Evolutionary conservation across 225 moss, liverwort and hornwort genomes (phyloP), one percentile per base, ranked within the genome.

Genomic region (Polytrichum formosum): DNA sequence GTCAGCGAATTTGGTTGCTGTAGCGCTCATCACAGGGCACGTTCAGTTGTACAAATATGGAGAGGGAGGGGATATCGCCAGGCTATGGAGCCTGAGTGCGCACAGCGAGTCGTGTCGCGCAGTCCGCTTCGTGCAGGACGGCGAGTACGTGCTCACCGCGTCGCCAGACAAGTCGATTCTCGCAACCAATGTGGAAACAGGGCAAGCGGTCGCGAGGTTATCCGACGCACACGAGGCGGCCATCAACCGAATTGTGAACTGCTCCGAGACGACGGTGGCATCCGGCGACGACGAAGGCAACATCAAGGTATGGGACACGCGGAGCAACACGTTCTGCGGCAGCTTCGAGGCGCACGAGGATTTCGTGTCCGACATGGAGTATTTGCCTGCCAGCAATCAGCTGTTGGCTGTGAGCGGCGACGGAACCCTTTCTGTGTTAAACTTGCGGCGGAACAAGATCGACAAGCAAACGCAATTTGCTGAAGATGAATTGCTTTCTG

Each of bases 331-430:
- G 72, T 98, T 92, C 75, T 84, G 88, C 79, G 87, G 87, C 69
- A 92, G 75, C 69, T 91, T 94, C 62, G 72, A 71, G 16, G 84
- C 82, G 3, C 97, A 98, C 76, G 76, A 88, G 63, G 97, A 98
- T 63, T 98, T 94, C 53, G 78, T 98, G 10, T 80, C 94, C 46
- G 97, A 98, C 77, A 98, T 98, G 97, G 94, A 98, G 70, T 94
- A 86, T 77, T 81, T 98, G 3, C 87, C 91, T 1, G 80, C 81
- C 19, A 91, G 82, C 71, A 79, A 87, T 70, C 94, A 92, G 76
- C 73, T 98, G 26, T 72, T 98, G 13, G 87, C 74, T 67, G 90
- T 83, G 18, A 94, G 92, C 65, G 94, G 97, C 5, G 97, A 98
- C 54, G 94, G 97, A 5, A 94, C 92, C 5, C 92, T 98, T n/a